Evolutionary conservation across 345 rosid species (phyloP).

Genomic region (Excoecaria agallocha): DNA sequence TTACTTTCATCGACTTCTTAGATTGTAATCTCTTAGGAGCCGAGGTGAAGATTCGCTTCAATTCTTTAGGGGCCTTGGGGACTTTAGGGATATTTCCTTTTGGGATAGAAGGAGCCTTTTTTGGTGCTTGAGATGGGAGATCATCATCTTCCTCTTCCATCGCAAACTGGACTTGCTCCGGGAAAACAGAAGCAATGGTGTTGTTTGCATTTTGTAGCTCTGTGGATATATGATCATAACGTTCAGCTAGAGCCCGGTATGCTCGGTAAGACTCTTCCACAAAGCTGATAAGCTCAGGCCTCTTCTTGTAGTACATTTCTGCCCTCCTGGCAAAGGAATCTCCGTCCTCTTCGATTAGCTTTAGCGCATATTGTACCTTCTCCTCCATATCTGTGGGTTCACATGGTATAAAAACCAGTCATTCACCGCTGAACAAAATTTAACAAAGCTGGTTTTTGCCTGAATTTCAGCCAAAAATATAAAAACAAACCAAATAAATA

Average conservation of each 20-base stretch:
- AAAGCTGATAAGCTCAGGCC: constrained; percentile 84
- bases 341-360: constrained; percentile 86
- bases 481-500: neutral
- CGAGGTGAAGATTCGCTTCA: constrained; percentile 41
- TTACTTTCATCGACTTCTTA: constrained; percentile 36
- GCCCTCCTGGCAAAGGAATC: constrained; percentile 96
- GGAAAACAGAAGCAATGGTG: constrained; percentile 82
- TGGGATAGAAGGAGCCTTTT: constrained; percentile 17
- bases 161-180: constrained; percentile 71
- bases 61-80: constrained; percentile 65
- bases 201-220: constrained; percentile 97
- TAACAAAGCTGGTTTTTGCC: neutral
- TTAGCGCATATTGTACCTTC: constrained; percentile 59
- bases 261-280: constrained; percentile 89
- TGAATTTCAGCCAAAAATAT: neutral
- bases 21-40: constrained; percentile 59
- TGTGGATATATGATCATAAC: constrained; percentile 84
- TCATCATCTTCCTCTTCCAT: constrained; percentile 73
- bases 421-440: neutral
- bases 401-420: neutral
- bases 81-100: constrained; percentile 55
- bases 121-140: constrained; percentile 22
- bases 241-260: constrained; percentile 83
- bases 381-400: constrained; percentile 79
- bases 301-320: constrained; percentile 95